Percentiles rank a stretch among this genome's conserved stretches.
Conservation (phyloP, 768 basidiomycete genomes). For the Lactarius hengduanensis region DNA sequence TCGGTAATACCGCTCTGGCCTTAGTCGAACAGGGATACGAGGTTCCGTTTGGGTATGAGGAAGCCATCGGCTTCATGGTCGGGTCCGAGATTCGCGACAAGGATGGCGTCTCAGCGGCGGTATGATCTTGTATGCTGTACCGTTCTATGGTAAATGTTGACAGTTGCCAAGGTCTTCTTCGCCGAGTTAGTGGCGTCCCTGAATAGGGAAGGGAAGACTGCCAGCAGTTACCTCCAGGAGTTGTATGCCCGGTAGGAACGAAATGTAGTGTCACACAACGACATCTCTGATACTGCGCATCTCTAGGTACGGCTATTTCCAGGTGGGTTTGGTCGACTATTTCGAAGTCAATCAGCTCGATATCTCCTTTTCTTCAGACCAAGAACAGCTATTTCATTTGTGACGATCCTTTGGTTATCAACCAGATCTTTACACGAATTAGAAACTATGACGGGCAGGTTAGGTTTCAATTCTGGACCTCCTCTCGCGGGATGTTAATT, state of each 20-base stretch:
- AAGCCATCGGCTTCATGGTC: conserved; percentile 92
- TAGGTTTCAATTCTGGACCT: conserved; percentile 11
- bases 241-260: conserved; percentile 55
- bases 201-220: conserved; percentile 50
- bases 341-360: not conserved
- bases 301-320: conserved; percentile 72
- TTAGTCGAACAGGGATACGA: conserved; percentile 66
- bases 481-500: conserved; percentile 12
- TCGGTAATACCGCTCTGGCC: conserved; percentile 76
- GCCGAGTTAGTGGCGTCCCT: conserved; percentile 62
- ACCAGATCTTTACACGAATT: conserved; percentile 65
- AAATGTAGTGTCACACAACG: conserved; percentile 1
- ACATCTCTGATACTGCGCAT: conserved; percentile 10
- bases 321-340: conserved; percentile 42
- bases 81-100: conserved; percentile 79
- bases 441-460: conserved; percentile 53
- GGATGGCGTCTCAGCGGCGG: conserved; percentile 82
- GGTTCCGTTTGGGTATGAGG: conserved; percentile 80
- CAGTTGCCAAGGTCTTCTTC: conserved; percentile 54
- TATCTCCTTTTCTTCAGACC: conserved; percentile 44
- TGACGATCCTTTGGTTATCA: conserved; percentile 60
- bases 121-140: conserved; percentile 34
- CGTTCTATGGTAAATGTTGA: not conserved
- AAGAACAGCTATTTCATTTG: conserved; percentile 84
- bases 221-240: conserved; percentile 55